A percentile compares a stretch with the other conserved stretches of the same genome.
phyloP scores from a whole-genome alignment of 306 rosid species.

The Rosa chinensis region DNA sequence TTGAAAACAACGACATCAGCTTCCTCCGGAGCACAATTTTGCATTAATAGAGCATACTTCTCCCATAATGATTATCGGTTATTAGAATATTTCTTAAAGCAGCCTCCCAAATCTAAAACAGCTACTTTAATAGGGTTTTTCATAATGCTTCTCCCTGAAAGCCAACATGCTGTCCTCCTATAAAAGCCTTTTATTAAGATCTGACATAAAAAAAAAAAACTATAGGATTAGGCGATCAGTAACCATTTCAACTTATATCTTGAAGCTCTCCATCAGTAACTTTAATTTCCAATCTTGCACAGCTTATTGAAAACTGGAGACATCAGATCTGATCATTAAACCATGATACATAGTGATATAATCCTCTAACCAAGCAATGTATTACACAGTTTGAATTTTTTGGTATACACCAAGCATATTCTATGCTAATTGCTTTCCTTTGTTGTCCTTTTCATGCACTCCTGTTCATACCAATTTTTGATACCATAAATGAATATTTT shows the following conservation, averaged over 20 bases:
- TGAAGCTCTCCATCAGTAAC: not conserved
- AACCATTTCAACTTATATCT: not conserved
- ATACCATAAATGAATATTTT: not conserved
- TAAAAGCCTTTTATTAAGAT: not conserved
- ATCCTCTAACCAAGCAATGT: not conserved
- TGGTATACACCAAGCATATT: not conserved
- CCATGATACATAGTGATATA: not conserved
- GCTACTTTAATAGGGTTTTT: not conserved
- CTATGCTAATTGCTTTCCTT: not conserved
- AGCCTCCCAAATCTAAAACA: not conserved
- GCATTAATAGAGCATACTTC: not conserved
- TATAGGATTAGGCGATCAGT: not conserved
- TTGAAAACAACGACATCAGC: not conserved
- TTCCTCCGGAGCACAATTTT: not conserved
- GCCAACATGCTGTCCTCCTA: not conserved
- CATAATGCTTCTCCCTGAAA: not conserved
- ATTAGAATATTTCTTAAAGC: not conserved
- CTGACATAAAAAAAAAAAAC: not conserved
- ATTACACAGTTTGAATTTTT: not conserved
- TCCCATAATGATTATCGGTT: not conserved
- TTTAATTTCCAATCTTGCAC: not conserved
- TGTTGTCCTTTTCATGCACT: slow-evolving; percentile 8
- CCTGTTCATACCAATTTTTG: not conserved
- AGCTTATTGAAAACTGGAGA: not conserved
- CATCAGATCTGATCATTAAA: not conserved